Evolutionary conservation across 805 yeast species (phyloP).

Genomic region (Komagataella mondaviorum): DNA sequence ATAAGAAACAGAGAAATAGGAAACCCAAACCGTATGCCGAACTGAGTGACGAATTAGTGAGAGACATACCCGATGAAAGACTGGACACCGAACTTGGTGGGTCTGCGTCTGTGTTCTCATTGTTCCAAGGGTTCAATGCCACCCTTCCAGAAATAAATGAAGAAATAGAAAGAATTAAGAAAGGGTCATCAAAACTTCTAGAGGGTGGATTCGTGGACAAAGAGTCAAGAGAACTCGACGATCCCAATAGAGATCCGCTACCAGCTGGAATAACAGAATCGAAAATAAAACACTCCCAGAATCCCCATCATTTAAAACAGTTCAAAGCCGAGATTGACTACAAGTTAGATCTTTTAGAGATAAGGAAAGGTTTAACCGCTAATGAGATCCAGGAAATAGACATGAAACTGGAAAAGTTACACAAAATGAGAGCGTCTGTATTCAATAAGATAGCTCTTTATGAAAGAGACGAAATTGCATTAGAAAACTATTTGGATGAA

Average conservation of each 20-base stretch:
- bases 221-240: conserved; percentile 1
- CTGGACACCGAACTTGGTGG: conserved; percentile 2
- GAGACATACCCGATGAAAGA: conserved; percentile 30
- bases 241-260: conserved; percentile 7
- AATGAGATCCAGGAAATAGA: conserved; percentile 56
- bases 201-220: background rate
- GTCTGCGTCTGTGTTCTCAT: conserved; percentile 23
- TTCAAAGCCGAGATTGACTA: conserved; percentile 26
- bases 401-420: conserved; percentile 35
- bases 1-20: conserved; percentile 1
- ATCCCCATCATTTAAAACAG: conserved; percentile 20
- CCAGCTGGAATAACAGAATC: conserved; percentile 27
- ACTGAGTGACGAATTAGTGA: conserved; percentile 49
- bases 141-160: conserved; percentile 37
- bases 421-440: conserved; percentile 34
- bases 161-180: conserved; percentile 14
- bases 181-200: conserved; percentile 9
- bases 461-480: conserved; percentile 45
- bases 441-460: conserved; percentile 45
- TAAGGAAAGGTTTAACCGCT: conserved; percentile 52
- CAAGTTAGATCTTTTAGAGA: conserved; percentile 39
- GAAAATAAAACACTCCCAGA: conserved; percentile 27
- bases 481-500: conserved; percentile 33
- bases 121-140: conserved; percentile 62
- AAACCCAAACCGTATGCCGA: conserved; percentile 28